A percentile compares a stretch with the other conserved stretches of the same genome.
These are phyloP conservation scores for Linnemannia hyalina DNA, from an alignment of 192 early-diverging fungal genomes.

Conservation along the genomic window DNA sequence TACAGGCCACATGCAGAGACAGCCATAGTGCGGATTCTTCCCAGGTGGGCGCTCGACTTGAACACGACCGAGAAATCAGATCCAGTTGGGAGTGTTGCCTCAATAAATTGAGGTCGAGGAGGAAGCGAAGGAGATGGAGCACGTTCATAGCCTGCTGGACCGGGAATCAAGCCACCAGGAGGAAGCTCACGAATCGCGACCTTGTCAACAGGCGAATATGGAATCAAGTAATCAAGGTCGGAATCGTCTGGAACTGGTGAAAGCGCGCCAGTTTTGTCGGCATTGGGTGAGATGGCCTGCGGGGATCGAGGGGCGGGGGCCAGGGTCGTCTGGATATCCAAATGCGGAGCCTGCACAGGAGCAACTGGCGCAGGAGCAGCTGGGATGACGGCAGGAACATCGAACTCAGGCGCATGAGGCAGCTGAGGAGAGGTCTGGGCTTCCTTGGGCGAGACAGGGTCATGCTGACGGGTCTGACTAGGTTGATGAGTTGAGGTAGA, in stretches of 20 bases:
- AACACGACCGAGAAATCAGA: conserved; percentile 36
- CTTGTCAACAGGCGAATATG: conserved; percentile 11
- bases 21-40: conserved; percentile 34
- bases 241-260: neutral
- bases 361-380: no score
- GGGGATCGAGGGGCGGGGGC: neutral
- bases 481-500: neutral
- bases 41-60: conserved; percentile 30
- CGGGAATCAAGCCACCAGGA: neutral
- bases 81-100: conserved; percentile 11
- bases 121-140: conserved; percentile 34
- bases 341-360: neutral
- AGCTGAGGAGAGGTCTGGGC: neutral
- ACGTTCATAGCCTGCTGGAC: neutral
- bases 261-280: neutral
- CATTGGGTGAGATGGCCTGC: neutral
- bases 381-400: neutral
- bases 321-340: neutral
- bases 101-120: conserved; percentile 23
- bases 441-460: neutral
- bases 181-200: neutral
- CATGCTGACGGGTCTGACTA: neutral
- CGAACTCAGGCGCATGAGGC: neutral
- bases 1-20: conserved; percentile 47
- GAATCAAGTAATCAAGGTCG: conserved; percentile 14